Percentiles rank a stretch among this genome's conserved stretches.
phyloP scores from a whole-genome alignment of 345 rosid species.

The Dovyalis caffra region DNA sequence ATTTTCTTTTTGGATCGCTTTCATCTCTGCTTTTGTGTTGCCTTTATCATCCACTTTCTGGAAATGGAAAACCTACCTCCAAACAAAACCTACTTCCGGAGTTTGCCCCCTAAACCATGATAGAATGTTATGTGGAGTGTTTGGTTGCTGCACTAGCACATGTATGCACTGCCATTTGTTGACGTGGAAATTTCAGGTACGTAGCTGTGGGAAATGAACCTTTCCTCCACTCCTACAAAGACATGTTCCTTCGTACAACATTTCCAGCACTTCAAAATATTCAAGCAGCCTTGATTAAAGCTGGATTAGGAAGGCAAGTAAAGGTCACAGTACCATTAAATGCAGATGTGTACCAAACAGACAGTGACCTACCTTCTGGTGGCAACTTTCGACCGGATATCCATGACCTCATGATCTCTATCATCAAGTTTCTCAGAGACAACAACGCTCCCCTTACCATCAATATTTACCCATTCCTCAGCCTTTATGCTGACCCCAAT shows the following conservation, averaged over 20 bases:
- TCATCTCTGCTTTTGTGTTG: not conserved
- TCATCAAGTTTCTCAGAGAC: conserved; percentile 70
- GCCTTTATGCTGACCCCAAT: conserved; percentile 67
- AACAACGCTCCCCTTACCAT: conserved; percentile 74
- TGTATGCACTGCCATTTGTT: not conserved
- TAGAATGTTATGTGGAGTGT: not conserved
- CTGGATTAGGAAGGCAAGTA: conserved; percentile 68
- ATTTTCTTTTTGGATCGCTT: not conserved
- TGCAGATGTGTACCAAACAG: conserved; percentile 73
- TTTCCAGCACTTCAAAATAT: conserved; percentile 77
- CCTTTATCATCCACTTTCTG: not conserved
- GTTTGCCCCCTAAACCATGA: not conserved
- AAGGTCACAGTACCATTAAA: conserved; percentile 79
- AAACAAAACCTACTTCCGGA: not conserved
- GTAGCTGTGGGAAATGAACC: conserved; percentile 98
- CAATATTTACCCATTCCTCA: conserved; percentile 89
- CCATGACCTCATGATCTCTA: conserved; percentile 65
- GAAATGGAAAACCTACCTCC: not conserved
- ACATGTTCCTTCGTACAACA: conserved; percentile 57
- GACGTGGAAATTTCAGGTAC: conserved; percentile 55
- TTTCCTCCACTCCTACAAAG: conserved; percentile 75
- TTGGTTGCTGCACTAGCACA: not conserved
- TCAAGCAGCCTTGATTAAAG: conserved; percentile 77
- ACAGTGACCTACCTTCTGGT: conserved; percentile 57
- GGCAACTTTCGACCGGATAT: conserved; percentile 88